phyloP scores from a whole-genome alignment of 345 rosid genomes.

The Hirschfeldia incana region DNA sequence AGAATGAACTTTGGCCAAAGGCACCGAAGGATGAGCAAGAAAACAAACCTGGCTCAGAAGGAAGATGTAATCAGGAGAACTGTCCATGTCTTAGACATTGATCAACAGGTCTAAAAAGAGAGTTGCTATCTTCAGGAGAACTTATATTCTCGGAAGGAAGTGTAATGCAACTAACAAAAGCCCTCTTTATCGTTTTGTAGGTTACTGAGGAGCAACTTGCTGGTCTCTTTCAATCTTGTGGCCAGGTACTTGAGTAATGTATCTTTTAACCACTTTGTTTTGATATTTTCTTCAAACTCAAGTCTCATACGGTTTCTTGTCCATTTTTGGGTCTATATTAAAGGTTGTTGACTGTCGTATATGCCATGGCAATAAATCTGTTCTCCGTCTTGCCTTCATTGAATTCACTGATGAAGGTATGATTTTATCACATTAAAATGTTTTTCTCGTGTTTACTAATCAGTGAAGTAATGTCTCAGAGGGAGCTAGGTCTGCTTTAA shows the following conservation, averaged over 20 bases:
- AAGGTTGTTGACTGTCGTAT: constrained; percentile 89
- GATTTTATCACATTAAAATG: neutral
- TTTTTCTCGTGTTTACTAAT: neutral
- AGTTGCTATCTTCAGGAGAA: neutral
- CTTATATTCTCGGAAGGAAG: neutral
- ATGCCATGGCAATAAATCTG: constrained; percentile 58
- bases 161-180: neutral
- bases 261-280: constrained; percentile 2
- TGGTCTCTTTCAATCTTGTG: constrained; percentile 73
- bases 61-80: constrained; percentile 24
- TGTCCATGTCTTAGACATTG: constrained; percentile 28
- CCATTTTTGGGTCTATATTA: neutral
- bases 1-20: constrained; percentile 62
- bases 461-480: constrained; percentile 47
- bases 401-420: constrained; percentile 65
- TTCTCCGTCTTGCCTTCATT: constrained; percentile 84
- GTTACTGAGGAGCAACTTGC: constrained; percentile 96
- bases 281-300: neutral
- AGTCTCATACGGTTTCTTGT: neutral
- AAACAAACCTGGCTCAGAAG: constrained; percentile 50
- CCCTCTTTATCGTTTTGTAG: constrained; percentile 35
- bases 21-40: constrained; percentile 57
- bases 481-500: constrained; percentile 79
- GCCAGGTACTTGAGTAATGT: constrained; percentile 55
- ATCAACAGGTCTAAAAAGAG: constrained; percentile 26